Conservation (phyloP, 1,284 basidiomycete species). For the Phellopilus nigrolimitatus region DNA sequence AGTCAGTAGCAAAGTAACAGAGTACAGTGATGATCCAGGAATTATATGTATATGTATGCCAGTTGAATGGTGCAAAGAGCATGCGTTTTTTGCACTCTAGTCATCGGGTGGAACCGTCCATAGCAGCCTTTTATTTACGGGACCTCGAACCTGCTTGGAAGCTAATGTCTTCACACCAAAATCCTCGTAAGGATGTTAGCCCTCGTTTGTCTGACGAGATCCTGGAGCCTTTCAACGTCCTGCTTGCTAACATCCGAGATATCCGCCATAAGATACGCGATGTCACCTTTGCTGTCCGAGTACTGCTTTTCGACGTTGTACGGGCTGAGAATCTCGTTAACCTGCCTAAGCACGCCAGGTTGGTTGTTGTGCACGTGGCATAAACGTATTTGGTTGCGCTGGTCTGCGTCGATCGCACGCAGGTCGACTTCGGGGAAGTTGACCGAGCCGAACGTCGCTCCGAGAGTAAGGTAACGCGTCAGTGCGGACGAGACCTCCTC, state of each 20-base stretch:
- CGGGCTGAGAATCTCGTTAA: conserved; percentile 90
- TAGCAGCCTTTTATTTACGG: conserved; percentile 29
- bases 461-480: conserved; percentile 88
- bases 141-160: conserved; percentile 23
- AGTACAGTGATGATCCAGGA: conserved; percentile 27
- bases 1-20: background rate
- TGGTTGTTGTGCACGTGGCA: conserved; percentile 98
- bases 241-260: conserved; percentile 84
- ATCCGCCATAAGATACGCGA: conserved; percentile 95
- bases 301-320: conserved; percentile 99
- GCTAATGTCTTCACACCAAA: conserved; percentile 48
- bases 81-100: conserved; percentile 30
- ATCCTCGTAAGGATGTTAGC: conserved; percentile 88
- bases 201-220: conserved; percentile 75
- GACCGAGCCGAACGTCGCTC: conserved; percentile 87
- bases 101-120: conserved; percentile 30
- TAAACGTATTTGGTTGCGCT: conserved; percentile 78
- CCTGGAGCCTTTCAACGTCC: conserved; percentile 81
- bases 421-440: conserved; percentile 99
- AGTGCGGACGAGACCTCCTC: conserved; percentile 89
- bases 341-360: conserved; percentile 92
- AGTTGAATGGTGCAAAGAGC: conserved; percentile 30
- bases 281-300: conserved; percentile 92
- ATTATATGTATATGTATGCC: conserved; percentile 20
- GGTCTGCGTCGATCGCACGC: conserved; percentile 85